A percentile compares a stretch with the other conserved stretches of the same genome.
phyloP scores from a whole-genome alignment of 2,329 filamentous ascomycete genomes.

The Colletotrichum chlorophyti region DNA sequence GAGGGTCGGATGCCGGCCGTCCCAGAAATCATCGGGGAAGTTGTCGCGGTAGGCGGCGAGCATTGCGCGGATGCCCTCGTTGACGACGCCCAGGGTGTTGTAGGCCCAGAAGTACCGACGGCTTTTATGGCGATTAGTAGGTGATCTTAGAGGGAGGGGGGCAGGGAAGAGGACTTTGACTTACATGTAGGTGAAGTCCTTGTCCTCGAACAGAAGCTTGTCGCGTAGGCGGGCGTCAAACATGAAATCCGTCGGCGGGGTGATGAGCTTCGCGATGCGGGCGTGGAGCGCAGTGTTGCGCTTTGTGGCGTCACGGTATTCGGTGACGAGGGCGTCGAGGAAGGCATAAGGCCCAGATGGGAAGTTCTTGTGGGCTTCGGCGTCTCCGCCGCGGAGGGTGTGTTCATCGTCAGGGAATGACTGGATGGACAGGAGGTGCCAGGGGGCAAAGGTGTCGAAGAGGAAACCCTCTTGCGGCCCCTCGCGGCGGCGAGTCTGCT shows the following conservation, averaged over 20 bases:
- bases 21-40: slow-evolving; percentile 66
- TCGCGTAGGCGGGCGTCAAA: slow-evolving; percentile 63
- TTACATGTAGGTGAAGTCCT: slow-evolving; percentile 67
- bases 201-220: slow-evolving; percentile 66
- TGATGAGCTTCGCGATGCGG: slow-evolving; percentile 64
- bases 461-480: slow-evolving; percentile 55
- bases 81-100: slow-evolving; percentile 66
- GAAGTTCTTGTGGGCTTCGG: slow-evolving; percentile 55
- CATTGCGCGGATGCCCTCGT: slow-evolving; percentile 65
- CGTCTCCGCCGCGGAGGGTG: slow-evolving; percentile 61
- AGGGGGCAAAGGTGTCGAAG: slow-evolving; percentile 65
- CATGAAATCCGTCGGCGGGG: slow-evolving; percentile 65
- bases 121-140: too few relatives aligned
- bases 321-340: slow-evolving; percentile 61
- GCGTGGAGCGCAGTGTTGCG: slow-evolving; percentile 64
- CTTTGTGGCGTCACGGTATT: slow-evolving; percentile 67
- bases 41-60: slow-evolving; percentile 62
- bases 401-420: slow-evolving; percentile 66
- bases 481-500: slow-evolving; percentile 55
- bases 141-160: too few relatives aligned
- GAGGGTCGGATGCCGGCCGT: slow-evolving; percentile 58
- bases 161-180: too few relatives aligned
- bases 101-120: slow-evolving; percentile 69
- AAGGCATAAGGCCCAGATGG: slow-evolving; percentile 69
- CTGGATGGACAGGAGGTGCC: slow-evolving; percentile 65